Conservation (phyloP, 1,284 basidiomycete species). For the Leccinum colubrinum region DNA sequence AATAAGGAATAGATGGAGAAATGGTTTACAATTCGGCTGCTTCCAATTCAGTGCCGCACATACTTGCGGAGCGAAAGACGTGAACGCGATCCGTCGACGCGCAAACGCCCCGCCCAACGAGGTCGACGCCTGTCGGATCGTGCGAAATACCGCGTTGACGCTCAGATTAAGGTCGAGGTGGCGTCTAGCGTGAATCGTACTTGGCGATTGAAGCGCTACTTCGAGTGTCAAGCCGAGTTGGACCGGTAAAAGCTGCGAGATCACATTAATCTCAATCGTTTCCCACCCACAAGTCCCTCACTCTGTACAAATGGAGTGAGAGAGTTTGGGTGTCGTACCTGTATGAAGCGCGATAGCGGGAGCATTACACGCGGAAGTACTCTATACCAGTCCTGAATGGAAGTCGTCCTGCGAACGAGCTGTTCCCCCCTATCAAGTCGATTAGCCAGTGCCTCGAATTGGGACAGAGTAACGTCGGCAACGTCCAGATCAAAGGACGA, state of each 20-base stretch:
- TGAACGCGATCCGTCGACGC: constrained; percentile 80
- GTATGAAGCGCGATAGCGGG: constrained; percentile 69
- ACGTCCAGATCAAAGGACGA: constrained; percentile 78
- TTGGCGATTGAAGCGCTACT: constrained; percentile 50
- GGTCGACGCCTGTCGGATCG: constrained; percentile 70
- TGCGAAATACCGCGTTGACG: constrained; percentile 80
- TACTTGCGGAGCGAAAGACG: constrained; percentile 85
- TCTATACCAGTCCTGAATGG: constrained; percentile 56
- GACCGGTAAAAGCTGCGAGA: constrained; percentile 63
- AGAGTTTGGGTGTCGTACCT: constrained; percentile 42
- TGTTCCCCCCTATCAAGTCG: constrained; percentile 45
- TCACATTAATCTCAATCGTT: constrained; percentile 1
- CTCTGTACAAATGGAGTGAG: constrained; percentile 1
- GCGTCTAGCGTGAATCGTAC: constrained; percentile 43
- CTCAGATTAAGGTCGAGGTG: constrained; percentile 74
- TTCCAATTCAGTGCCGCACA: constrained; percentile 97
- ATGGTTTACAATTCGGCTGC: constrained; percentile 86
- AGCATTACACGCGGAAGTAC: constrained; percentile 59
- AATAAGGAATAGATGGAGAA: constrained; percentile 25
- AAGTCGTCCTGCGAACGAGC: constrained; percentile 28
- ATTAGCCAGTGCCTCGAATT: constrained; percentile 72
- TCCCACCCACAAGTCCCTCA: constrained; percentile 11
- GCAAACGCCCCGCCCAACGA: constrained; percentile 47
- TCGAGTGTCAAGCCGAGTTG: constrained; percentile 80
- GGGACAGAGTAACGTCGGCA: constrained; percentile 76